These are phyloP conservation scores for Bromus sterilis DNA, from an alignment of 176 grass and related monocot genomes.

Conservation along the genomic window DNA sequence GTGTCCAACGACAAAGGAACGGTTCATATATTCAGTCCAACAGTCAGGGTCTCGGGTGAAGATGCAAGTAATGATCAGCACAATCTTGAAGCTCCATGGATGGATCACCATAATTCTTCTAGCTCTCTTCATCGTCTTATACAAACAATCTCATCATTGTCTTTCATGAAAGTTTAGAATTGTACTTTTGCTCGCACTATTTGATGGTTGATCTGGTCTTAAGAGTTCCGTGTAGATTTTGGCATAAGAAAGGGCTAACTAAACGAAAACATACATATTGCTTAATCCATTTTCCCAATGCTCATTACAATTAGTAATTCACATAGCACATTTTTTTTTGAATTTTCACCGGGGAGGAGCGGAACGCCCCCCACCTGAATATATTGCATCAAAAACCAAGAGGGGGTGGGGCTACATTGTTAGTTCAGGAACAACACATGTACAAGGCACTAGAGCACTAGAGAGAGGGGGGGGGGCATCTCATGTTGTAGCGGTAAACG, in stretches of 20 bases:
- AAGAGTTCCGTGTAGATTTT: not conserved
- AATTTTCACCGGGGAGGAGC: too few relatives aligned
- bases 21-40: slow-evolving; percentile 75
- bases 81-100: slow-evolving; percentile 39
- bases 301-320: not conserved
- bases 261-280: not conserved
- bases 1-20: slow-evolving; percentile 91
- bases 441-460: too few relatives aligned
- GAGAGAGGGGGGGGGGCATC: too few relatives aligned
- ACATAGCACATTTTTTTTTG: not conserved
- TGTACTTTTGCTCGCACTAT: not conserved
- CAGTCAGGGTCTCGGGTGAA: slow-evolving; percentile 71
- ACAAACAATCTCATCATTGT: slow-evolving; percentile 69
- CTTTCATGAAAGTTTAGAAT: slow-evolving; percentile 71
- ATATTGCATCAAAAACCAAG: too few relatives aligned
- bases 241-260: not conserved
- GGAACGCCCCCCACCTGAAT: too few relatives aligned
- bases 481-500: too few relatives aligned
- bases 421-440: too few relatives aligned
- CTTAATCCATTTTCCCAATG: not conserved
- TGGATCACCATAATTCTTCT: too few relatives aligned
- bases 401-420: too few relatives aligned
- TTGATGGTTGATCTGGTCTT: slow-evolving; percentile 23
- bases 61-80: slow-evolving; percentile 40
- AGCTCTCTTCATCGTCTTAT: slow-evolving; percentile 59